Conservation (phyloP, 2,329 filamentous ascomycete genomes). For the Sporothrix curviconia region DNA sequence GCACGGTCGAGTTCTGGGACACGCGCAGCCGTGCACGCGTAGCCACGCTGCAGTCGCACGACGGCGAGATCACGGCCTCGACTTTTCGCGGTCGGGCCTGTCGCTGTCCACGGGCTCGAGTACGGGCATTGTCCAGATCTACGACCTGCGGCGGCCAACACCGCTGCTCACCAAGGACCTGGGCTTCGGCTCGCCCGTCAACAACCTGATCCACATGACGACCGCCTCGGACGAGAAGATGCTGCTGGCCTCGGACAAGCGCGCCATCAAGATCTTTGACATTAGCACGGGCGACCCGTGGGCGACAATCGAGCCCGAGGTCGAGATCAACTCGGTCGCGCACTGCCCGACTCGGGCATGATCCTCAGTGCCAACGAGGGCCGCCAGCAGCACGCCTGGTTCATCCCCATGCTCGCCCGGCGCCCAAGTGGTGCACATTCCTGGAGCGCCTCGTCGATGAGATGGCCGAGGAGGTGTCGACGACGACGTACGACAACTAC, state of each 20-base stretch:
- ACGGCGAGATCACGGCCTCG: constrained; percentile 78
- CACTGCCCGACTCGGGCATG: constrained; percentile 93
- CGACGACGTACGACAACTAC: constrained; percentile 95
- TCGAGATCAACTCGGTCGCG: constrained; percentile 90
- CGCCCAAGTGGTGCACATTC: constrained; percentile 93
- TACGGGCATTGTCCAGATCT: constrained; percentile 79
- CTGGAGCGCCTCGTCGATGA: constrained; percentile 97
- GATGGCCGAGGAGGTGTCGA: constrained; percentile 78
- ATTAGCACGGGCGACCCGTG: constrained; percentile 74
- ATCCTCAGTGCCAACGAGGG: constrained; percentile 95
- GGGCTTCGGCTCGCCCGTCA: constrained; percentile 87
- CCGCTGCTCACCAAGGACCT: constrained; percentile 89
- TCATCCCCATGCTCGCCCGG: constrained; percentile 51
- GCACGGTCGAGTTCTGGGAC: constrained; percentile 98
- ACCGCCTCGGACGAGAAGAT: constrained; percentile 73
- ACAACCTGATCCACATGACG: constrained; percentile 70
- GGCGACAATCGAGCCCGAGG: constrained; percentile 91
- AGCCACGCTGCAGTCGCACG: constrained; percentile 63
- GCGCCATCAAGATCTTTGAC: constrained; percentile 97
- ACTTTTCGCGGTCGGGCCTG: constrained; percentile 78
- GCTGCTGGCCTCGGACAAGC: constrained; percentile 85
- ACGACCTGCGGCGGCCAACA: constrained; percentile 81
- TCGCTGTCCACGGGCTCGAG: constrained; percentile 84
- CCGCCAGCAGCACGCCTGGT: constrained; percentile 77
- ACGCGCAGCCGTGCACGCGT: constrained; percentile 74